Conservation (phyloP, 163 green algal species). For the Chlorella variabilis region DNA sequence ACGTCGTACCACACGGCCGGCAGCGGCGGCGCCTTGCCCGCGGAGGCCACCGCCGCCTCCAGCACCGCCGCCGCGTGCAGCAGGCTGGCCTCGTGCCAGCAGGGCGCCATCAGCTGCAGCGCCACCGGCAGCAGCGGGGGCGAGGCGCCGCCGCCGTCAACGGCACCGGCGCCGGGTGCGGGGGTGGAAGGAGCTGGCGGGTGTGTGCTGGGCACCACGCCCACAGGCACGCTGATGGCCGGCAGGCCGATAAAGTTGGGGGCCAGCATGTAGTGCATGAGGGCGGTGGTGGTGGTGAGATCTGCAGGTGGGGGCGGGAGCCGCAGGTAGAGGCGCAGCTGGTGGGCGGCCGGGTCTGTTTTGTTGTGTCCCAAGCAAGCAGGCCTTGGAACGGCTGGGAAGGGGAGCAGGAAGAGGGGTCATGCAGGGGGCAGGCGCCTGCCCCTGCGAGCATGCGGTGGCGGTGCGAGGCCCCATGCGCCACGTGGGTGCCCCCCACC, state of each 20-base stretch:
- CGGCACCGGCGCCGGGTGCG: not conserved
- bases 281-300: constrained; percentile 45
- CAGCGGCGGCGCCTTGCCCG: not conserved
- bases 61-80: constrained; percentile 55
- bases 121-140: constrained; percentile 26
- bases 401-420: too few species aligned
- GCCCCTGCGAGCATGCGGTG: too few species aligned
- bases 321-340: too few species aligned
- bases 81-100: constrained; percentile 68
- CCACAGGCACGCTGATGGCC: constrained; percentile 70
- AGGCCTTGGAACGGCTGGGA: too few species aligned
- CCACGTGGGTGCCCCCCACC: too few species aligned
- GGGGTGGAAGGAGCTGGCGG: not conserved
- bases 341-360: too few species aligned
- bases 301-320: constrained; percentile 25
- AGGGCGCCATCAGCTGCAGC: constrained; percentile 73
- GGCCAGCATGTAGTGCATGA: constrained; percentile 65
- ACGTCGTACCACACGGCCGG: constrained; percentile 30
- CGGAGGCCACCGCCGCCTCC: constrained; percentile 44
- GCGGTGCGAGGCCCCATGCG: too few species aligned
- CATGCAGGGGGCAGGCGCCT: too few species aligned
- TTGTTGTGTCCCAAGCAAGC: too few species aligned
- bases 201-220: constrained; percentile 29
- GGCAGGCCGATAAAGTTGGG: constrained; percentile 78
- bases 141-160: not conserved